A percentile compares a stretch with the other conserved stretches of the same genome.
These are phyloP conservation scores for Penicillium atrosanguineum DNA, from an alignment of 495 filamentous ascomycete species.

Conservation along the genomic window DNA sequence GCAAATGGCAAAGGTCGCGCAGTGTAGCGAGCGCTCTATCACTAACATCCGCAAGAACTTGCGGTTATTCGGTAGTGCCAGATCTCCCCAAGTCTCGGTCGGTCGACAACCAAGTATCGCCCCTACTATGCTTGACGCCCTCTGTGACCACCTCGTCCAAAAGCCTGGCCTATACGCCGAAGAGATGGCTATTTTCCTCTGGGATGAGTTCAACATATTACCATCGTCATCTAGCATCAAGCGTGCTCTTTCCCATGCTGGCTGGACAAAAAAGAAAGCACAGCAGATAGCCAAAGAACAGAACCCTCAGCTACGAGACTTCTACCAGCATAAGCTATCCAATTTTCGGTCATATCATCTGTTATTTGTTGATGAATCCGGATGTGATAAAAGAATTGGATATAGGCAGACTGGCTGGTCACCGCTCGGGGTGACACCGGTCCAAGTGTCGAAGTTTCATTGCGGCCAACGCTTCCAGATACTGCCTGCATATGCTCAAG, in stretches of 20 bases:
- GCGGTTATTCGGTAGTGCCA: not conserved
- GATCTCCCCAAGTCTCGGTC: not conserved
- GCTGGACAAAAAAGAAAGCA: constrained; percentile 20
- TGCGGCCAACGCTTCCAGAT: constrained; percentile 35
- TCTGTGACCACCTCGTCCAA: not conserved
- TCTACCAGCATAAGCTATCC: constrained; percentile 2
- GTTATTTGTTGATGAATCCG: constrained; percentile 1
- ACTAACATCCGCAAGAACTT: too few relatives aligned
- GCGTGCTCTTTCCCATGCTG: too few relatives aligned
- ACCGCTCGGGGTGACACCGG: constrained; percentile 27
- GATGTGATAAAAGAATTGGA: constrained; percentile 2
- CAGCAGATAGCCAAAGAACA: constrained; percentile 30
- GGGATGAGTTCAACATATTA: too few relatives aligned
- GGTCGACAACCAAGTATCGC: not conserved
- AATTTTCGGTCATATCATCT: constrained; percentile 3
- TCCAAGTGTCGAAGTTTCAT: constrained; percentile 31
- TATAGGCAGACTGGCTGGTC: constrained; percentile 32
- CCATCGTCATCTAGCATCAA: too few relatives aligned
- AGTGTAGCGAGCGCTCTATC: constrained; percentile 12
- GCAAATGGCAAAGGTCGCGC: constrained; percentile 12
- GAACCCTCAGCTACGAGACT: constrained; percentile 23
- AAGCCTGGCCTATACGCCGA: too few relatives aligned
- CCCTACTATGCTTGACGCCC: not conserved
- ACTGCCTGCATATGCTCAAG: constrained; percentile 34
- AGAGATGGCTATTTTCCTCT: too few relatives aligned